phyloP scores from a whole-genome alignment of 2,329 filamentous ascomycete species.

The Penicillium verrucosum region DNA sequence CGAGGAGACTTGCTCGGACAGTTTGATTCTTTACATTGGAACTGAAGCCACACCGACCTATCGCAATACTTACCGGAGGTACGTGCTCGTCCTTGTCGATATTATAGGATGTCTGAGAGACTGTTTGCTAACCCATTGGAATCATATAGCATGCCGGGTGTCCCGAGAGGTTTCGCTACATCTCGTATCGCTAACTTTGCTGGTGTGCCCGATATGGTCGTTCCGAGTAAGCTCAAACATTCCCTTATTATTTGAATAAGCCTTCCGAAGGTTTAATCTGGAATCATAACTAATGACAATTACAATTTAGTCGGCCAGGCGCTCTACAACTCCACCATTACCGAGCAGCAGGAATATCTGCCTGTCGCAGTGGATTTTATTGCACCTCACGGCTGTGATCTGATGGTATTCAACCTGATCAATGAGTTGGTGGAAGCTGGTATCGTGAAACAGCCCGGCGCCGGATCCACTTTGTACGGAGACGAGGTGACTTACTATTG shows the following conservation, averaged over 20 bases:
- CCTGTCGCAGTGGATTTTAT: slow-evolving; percentile 59
- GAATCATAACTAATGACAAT: background rate
- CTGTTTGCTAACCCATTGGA: background rate
- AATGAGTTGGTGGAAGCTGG: slow-evolving; percentile 42
- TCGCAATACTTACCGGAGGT: background rate
- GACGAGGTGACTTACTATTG: background rate
- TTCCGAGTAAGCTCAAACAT: background rate
- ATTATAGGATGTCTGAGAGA: too few species aligned
- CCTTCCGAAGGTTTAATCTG: background rate
- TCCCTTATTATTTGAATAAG: background rate
- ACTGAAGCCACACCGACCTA: background rate
- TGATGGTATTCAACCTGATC: slow-evolving; percentile 55
- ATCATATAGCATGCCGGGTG: background rate
- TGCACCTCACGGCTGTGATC: slow-evolving; percentile 60
- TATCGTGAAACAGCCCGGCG: background rate
- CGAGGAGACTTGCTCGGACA: background rate
- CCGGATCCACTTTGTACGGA: background rate
- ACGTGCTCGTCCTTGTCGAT: background rate
- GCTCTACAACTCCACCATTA: slow-evolving; percentile 28
- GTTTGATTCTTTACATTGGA: background rate
- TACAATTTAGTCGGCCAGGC: slow-evolving; percentile 35
- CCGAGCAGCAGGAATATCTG: slow-evolving; percentile 49
- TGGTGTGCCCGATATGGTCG: background rate
- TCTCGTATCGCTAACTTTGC: background rate
- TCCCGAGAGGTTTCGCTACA: background rate